Conservation (phyloP, 768 basidiomycete species). For the Phlegmacium glaucopus region DNA sequence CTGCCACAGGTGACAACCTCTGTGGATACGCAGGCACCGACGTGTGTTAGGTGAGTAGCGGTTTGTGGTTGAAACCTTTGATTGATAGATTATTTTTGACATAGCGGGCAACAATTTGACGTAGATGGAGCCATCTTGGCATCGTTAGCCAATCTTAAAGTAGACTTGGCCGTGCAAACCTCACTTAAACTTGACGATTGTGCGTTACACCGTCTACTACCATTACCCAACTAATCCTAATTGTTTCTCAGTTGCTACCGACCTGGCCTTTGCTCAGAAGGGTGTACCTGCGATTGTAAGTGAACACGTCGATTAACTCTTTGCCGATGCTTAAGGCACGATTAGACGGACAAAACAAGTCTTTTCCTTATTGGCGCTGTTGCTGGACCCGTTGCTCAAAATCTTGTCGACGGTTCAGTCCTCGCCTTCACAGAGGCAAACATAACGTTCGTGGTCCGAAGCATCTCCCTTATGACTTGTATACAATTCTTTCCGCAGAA, state of each 20-base stretch:
- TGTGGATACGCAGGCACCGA: slow-evolving; percentile 48
- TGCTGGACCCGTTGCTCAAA: slow-evolving; percentile 62
- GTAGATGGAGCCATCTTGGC: slow-evolving; percentile 56
- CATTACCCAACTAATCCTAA: slow-evolving; percentile 2
- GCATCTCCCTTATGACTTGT: not conserved
- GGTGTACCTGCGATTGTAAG: slow-evolving; percentile 53
- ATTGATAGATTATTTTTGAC: not conserved
- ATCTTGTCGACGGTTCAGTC: slow-evolving; percentile 54
- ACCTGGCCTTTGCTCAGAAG: slow-evolving; percentile 54
- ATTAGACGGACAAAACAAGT: slow-evolving; percentile 57
- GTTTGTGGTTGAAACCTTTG: not conserved
- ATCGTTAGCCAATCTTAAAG: slow-evolving; percentile 55
- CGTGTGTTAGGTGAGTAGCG: slow-evolving; percentile 51
- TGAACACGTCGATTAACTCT: not conserved
- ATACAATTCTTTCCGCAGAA: slow-evolving; percentile 24
- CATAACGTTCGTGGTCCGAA: slow-evolving; percentile 42
- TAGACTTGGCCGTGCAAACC: slow-evolving; percentile 54
- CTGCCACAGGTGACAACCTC: slow-evolving; percentile 45
- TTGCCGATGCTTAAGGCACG: not conserved
- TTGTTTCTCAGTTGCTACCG: slow-evolving; percentile 42
- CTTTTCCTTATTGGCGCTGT: slow-evolving; percentile 72
- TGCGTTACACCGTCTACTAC: slow-evolving; percentile 22
- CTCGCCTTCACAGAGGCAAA: slow-evolving; percentile 56
- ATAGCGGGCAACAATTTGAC: slow-evolving; percentile 65
- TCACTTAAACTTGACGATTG: slow-evolving; percentile 65